Percentiles rank a stretch among this genome's conserved stretches.
These are phyloP conservation scores for Ustilago lituana DNA, from an alignment of 1,284 basidiomycete genomes.

Conservation along the genomic window DNA sequence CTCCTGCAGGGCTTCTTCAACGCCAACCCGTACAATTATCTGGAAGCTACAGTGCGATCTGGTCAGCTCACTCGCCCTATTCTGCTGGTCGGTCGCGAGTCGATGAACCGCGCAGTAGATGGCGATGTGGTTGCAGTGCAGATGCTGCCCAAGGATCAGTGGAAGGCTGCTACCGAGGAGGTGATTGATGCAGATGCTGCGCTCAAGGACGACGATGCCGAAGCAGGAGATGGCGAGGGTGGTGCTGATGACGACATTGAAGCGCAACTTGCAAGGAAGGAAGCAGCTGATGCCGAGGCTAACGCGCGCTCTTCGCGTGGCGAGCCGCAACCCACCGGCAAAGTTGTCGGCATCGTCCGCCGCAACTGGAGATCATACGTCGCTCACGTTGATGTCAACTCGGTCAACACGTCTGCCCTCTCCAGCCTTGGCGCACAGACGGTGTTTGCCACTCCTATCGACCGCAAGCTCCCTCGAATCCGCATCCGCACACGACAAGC, in stretches of 20 bases:
- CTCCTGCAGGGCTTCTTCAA: conserved; percentile 94
- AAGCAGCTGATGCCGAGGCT: conserved; percentile 65
- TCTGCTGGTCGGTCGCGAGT: conserved; percentile 84
- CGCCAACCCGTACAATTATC: conserved; percentile 93
- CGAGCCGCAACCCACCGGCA: conserved; percentile 87
- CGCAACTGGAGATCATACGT: conserved; percentile 93
- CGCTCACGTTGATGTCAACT: conserved; percentile 91
- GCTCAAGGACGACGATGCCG: conserved; percentile 88
- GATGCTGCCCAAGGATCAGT: conserved; percentile 85
- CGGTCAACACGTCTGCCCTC: conserved; percentile 76
- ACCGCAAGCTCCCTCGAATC: conserved; percentile 89
- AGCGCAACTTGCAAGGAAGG: conserved; percentile 40
- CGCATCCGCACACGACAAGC: conserved; percentile 94
- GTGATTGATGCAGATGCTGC: conserved; percentile 84
- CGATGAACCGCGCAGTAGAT: conserved; percentile 94
- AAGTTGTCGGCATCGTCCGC: conserved; percentile 89
- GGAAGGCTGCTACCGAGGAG: conserved; percentile 91
- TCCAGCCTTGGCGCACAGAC: conserved; percentile 88
- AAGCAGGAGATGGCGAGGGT: conserved; percentile 62
- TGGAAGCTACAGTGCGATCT: conserved; percentile 84
- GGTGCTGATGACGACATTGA: conserved; percentile 70
- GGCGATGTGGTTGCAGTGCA: conserved; percentile 94
- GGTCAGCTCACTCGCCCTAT: conserved; percentile 80
- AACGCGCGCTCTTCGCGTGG: conserved; percentile 69
- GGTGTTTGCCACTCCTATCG: conserved; percentile 93